Evolutionary conservation across 306 rosid genomes (phyloP).

Genomic region (Myrica gale): DNA sequence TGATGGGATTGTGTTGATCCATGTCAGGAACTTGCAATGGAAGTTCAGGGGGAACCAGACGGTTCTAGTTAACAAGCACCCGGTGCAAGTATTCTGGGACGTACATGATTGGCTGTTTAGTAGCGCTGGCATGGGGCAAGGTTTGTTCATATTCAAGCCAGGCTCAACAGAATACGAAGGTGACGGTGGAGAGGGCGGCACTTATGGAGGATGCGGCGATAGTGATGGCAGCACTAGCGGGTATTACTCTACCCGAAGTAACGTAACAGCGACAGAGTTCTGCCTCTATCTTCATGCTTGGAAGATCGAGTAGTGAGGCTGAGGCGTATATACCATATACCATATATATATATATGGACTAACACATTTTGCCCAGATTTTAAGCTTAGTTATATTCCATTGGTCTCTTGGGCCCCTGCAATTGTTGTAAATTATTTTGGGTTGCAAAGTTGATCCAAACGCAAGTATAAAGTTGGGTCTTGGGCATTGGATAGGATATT

Average conservation of each 20-base stretch:
- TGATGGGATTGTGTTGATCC: constrained; percentile 79
- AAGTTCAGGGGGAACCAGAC: constrained; percentile 88
- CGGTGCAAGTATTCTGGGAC: constrained; percentile 81
- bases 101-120: constrained; percentile 84
- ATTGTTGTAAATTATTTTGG: too few relatives aligned
- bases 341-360: too few relatives aligned
- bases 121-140: constrained; percentile 56
- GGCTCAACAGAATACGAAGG: constrained; percentile 51
- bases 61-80: constrained; percentile 50
- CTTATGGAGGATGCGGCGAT: constrained; percentile 38
- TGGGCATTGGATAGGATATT: too few relatives aligned
- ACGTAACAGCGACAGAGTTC: constrained; percentile 37
- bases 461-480: too few relatives aligned
- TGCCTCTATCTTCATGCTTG: constrained; percentile 63
- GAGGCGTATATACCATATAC: background rate
- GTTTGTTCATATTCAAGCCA: constrained; percentile 76
- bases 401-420: too few relatives aligned
- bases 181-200: constrained; percentile 54
- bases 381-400: too few relatives aligned
- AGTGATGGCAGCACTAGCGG: constrained; percentile 64
- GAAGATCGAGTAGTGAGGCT: constrained; percentile 51
- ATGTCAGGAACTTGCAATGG: constrained; percentile 85
- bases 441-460: too few relatives aligned
- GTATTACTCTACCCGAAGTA: constrained; percentile 52
- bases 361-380: too few relatives aligned